Conservation (phyloP, 768 basidiomycete species). For the Hebeloma cylindrosporum region DNA sequence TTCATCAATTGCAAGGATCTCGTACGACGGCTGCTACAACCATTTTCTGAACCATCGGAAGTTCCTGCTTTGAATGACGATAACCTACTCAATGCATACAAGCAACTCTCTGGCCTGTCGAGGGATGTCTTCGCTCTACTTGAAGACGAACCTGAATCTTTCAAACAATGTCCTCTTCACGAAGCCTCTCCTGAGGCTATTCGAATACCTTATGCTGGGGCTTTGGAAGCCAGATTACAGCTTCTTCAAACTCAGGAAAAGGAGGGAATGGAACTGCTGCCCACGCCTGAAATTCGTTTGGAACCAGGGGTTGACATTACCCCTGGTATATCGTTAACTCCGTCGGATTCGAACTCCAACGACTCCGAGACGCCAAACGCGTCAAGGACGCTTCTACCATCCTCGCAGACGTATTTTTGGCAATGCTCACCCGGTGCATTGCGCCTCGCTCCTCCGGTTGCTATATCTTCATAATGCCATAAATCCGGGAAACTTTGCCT, state of each 20-base stretch:
- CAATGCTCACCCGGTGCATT: slow-evolving; percentile 57
- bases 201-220: slow-evolving; percentile 47
- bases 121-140: slow-evolving; percentile 48
- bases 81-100: slow-evolving; percentile 47
- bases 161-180: slow-evolving; percentile 50
- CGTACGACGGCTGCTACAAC: slow-evolving; percentile 59
- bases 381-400: too few species aligned
- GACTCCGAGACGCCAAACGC: too few species aligned
- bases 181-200: slow-evolving; percentile 44
- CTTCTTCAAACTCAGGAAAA: slow-evolving; percentile 37
- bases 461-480: slow-evolving; percentile 69
- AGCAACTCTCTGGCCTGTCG: slow-evolving; percentile 59
- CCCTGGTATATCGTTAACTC: slow-evolving; percentile 39
- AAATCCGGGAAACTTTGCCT: slow-evolving; percentile 71
- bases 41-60: slow-evolving; percentile 43
- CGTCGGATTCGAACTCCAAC: slow-evolving; percentile 26
- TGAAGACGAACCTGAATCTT: slow-evolving; percentile 50
- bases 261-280: slow-evolving; percentile 37
- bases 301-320: slow-evolving; percentile 29
- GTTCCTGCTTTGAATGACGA: slow-evolving; percentile 41
- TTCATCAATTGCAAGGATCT: too few species aligned
- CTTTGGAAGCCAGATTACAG: slow-evolving; percentile 54
- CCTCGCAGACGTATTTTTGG: slow-evolving; percentile 44
- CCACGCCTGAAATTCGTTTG: slow-evolving; percentile 38
- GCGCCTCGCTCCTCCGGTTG: slow-evolving; percentile 64